Conservation (phyloP, 1,139 yeast genomes). For the Candida sp. region DNA sequence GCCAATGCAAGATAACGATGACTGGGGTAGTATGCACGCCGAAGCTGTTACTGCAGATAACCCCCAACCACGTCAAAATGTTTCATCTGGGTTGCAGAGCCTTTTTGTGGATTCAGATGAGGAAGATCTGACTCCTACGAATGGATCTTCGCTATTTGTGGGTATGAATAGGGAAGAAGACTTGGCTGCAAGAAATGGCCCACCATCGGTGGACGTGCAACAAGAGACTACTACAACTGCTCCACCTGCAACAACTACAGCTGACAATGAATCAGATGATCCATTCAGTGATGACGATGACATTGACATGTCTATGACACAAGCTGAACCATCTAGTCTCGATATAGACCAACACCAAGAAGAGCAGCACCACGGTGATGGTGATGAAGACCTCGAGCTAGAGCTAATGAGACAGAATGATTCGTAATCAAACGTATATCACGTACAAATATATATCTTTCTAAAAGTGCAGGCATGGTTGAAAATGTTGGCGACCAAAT, state of each 20-base stretch:
- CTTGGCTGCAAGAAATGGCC: background rate
- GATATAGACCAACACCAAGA: slow-evolving; percentile 11
- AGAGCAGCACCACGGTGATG: slow-evolving; percentile 20
- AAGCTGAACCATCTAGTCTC: slow-evolving; percentile 8
- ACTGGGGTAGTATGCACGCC: slow-evolving; percentile 2
- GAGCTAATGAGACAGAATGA: slow-evolving; percentile 40
- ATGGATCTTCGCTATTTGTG: background rate
- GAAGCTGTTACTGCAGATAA: background rate
- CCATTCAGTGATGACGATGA: slow-evolving; percentile 25
- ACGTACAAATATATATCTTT: slow-evolving; percentile 36
- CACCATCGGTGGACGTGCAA: background rate
- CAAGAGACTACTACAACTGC: background rate
- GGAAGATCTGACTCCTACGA: background rate
- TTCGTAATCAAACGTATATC: background rate
- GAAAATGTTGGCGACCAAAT: slow-evolving; percentile 51
- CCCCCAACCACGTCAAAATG: background rate
- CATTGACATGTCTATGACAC: slow-evolving; percentile 4
- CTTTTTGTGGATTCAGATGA: slow-evolving; percentile 4
- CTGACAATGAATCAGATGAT: slow-evolving; percentile 23
- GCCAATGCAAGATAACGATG: slow-evolving; percentile 21
- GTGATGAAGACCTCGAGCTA: slow-evolving; percentile 34
- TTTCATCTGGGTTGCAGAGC: background rate
- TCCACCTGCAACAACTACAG: slow-evolving; percentile 7
- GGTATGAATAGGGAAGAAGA: background rate
- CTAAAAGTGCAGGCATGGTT: slow-evolving; percentile 43